These are phyloP conservation scores for Chaetomium globosum DNA, from an alignment of 2,329 filamentous ascomycete genomes.

Conservation along the genomic window DNA sequence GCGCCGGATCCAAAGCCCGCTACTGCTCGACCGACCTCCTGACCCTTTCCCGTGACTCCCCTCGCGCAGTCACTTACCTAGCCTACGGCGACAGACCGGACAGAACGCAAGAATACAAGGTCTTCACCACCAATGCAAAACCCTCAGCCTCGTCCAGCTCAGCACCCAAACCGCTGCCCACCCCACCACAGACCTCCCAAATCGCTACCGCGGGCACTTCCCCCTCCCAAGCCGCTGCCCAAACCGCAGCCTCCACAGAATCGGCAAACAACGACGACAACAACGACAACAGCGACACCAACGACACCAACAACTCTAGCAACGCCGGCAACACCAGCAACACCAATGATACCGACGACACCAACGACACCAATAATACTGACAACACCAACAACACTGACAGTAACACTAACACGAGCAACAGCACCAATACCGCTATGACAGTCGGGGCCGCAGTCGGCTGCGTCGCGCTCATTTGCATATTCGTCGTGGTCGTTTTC, in stretches of 20 bases:
- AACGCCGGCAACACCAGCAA: background rate
- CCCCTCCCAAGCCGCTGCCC: no score
- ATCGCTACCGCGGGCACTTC: background rate
- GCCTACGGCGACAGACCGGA: background rate
- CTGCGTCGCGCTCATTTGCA: constrained; percentile 12
- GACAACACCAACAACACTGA: no score
- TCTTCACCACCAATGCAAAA: constrained; percentile 1
- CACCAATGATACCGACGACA: background rate
- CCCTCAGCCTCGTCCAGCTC: constrained; percentile 2
- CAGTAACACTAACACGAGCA: background rate
- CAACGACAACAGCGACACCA: no score
- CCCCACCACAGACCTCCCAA: background rate
- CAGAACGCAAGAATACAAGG: background rate
- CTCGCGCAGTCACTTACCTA: constrained; percentile 2
- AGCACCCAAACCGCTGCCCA: background rate
- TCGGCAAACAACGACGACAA: no score
- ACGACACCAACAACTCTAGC: no score
- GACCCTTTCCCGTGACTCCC: background rate
- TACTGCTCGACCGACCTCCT: constrained; percentile 9
- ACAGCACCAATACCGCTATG: background rate
- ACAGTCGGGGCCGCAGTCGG: constrained; percentile 1
- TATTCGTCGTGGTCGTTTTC: constrained; percentile 5
- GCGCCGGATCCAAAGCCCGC: background rate
- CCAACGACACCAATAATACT: no score
- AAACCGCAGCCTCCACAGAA: no score